Evolutionary conservation across 2,329 filamentous ascomycete genomes (phyloP).

Genomic region (Aspergillus costaricaensis): DNA sequence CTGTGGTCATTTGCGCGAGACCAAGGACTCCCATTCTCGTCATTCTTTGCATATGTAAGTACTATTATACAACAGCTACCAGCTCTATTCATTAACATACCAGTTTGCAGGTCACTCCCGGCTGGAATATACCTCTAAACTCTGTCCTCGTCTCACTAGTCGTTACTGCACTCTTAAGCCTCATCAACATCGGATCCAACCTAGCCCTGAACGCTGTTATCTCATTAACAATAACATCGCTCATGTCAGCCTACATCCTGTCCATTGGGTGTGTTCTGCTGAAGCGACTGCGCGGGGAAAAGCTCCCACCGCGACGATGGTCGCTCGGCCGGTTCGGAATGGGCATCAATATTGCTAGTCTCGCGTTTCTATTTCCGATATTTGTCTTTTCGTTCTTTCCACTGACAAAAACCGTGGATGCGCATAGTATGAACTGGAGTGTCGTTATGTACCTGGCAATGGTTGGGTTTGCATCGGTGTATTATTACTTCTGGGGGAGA

Average conservation of each 20-base stretch:
- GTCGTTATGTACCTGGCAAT: slow-evolving; percentile 49
- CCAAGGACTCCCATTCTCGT: slow-evolving; percentile 42
- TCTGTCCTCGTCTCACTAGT: slow-evolving; percentile 50
- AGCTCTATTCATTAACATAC: no score
- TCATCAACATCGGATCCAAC: slow-evolving; percentile 56
- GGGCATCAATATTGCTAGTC: slow-evolving; percentile 44
- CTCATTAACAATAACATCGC: slow-evolving; percentile 45
- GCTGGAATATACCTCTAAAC: slow-evolving; percentile 49
- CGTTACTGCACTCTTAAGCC: slow-evolving; percentile 47
- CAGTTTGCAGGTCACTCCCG: slow-evolving; percentile 34
- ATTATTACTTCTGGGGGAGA: slow-evolving; percentile 45
- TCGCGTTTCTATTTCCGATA: slow-evolving; percentile 43
- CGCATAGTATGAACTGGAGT: slow-evolving; percentile 52
- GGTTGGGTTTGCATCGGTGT: slow-evolving; percentile 46
- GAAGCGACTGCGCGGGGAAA: slow-evolving; percentile 46
- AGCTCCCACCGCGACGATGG: slow-evolving; percentile 49
- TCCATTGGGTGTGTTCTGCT: slow-evolving; percentile 51
- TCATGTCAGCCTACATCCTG: slow-evolving; percentile 48
- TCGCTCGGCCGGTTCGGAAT: slow-evolving; percentile 49
- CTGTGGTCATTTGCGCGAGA: slow-evolving; percentile 58
- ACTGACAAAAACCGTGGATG: slow-evolving; percentile 31
- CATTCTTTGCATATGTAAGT: slow-evolving; percentile 42
- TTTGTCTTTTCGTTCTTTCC: slow-evolving; percentile 53
- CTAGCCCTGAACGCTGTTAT: slow-evolving; percentile 48
- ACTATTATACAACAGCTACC: no score